Base-by-base conservation (phyloP, 139 green algal genomes). In the Tetratostichococcus sp. region DNA sequence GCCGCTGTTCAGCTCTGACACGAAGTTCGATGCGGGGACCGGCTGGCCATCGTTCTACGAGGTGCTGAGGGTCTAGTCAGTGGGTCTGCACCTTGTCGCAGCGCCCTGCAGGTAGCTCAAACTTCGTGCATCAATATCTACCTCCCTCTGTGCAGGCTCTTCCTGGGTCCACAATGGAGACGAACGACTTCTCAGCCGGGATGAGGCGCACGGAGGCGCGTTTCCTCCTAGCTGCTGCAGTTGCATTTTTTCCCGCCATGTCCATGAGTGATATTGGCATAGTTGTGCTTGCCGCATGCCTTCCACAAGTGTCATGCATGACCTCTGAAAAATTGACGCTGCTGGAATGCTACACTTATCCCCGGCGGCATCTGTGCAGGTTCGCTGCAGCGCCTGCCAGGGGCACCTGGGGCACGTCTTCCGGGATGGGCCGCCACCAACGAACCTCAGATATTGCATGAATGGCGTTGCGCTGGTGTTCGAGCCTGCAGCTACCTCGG, bases 401-500 rank as follows among this genome's bases (percentile, higher is more conserved):
- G 84, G 81, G 22, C 88, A 92, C 69, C 72, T 92, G 35, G 87
- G 86, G n/a, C 87, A 92, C 65, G 89, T 93, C 4, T 97, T 97
- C 71, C 69, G 91, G 33, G 93, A 97, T 72, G 93, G 92, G 0
- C 92, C 92, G 0, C 26, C 43, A 30, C 91, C 91, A 35, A 97
- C 90, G 0, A 86, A 88, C n/a, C 39, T 91, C 50, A 62, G 50
- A 19, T 97, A 94, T 82, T 97, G 92, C 88, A 96, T 97, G 87
- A 96, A 97, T 79, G 91, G 90, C 11, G 71, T 82, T 0, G 91
- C 92, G 3, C 57, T 97, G 62, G 31, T 25, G 0, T 95, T 97
- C 28, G 73, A 88, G 74, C 84, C 89, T 62, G 50, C 50, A 62
- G 50, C 39, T 11, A 50, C 39, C 6, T 11, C 39, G 39, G 39